Percentiles rank a stretch among this genome's conserved stretches.
These are phyloP conservation scores for Epipyxis sp. DNA, from an alignment of 108 stramenopile genomes.

Conservation along the genomic window DNA sequence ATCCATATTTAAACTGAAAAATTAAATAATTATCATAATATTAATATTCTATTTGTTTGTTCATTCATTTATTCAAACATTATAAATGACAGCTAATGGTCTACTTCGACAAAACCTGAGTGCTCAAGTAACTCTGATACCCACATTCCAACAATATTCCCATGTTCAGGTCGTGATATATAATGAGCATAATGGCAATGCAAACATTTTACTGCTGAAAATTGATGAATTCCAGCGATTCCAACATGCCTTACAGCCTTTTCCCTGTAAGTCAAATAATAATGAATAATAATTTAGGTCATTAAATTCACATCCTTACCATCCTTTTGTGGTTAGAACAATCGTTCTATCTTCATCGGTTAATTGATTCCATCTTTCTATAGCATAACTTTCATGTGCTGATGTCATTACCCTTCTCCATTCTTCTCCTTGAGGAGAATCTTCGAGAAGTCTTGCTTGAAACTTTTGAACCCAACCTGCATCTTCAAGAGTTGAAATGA, in stretches of 20 bases:
- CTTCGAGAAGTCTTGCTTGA: background rate
- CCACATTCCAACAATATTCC: conserved; percentile 28
- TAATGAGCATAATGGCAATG: conserved; percentile 30
- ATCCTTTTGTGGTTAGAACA: background rate
- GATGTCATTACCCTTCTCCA: background rate
- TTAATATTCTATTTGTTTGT: no score
- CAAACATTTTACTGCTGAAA: conserved; percentile 24
- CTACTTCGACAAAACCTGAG: no score
- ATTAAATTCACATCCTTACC: background rate
- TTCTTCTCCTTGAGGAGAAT: background rate
- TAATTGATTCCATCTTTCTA: conserved; percentile 1
- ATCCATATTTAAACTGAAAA: no score
- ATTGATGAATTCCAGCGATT: conserved; percentile 16
- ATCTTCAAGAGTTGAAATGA: conserved; percentile 5
- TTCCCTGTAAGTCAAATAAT: background rate
- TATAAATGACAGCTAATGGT: no score
- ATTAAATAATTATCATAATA: no score
- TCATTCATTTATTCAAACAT: no score
- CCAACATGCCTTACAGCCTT: conserved; percentile 8
- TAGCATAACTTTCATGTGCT: conserved; percentile 13
- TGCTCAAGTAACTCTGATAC: background rate
- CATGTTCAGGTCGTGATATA: conserved; percentile 17
- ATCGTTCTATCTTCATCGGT: background rate
- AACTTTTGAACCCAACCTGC: conserved; percentile 14
- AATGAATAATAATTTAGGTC: background rate